Conservation (phyloP, 2,329 filamentous ascomycete species). For the Teratosphaeria pseudoeucalypti region DNA sequence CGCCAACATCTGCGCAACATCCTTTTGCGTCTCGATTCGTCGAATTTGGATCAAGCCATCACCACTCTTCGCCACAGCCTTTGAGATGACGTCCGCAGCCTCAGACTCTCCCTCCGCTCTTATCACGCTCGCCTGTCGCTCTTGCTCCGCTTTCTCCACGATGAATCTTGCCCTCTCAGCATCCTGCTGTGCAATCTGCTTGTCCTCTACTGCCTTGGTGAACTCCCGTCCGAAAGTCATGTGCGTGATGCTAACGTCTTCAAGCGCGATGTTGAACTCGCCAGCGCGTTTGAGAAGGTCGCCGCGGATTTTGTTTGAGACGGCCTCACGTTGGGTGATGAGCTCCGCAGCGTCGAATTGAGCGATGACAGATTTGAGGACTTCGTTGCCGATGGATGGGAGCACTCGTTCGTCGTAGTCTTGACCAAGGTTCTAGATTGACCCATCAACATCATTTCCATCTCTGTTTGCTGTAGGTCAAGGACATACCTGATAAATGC, state of each 20-base stretch:
- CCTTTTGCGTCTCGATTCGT: conserved; percentile 91
- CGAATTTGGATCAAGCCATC: conserved; percentile 92
- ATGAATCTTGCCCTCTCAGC: conserved; percentile 96
- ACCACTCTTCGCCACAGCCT: conserved; percentile 83
- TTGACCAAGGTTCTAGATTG: conserved; percentile 72
- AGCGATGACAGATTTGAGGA: conserved; percentile 44
- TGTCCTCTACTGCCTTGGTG: conserved; percentile 97
- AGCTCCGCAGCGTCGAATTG: conserved; percentile 50
- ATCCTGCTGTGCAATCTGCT: conserved; percentile 99
- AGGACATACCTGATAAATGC: conserved; percentile 95
- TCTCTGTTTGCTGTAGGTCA: neutral
- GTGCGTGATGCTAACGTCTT: conserved; percentile 98
- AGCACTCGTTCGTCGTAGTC: conserved; percentile 75
- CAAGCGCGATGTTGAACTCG: conserved; percentile 98
- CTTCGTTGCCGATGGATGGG: conserved; percentile 46
- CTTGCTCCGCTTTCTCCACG: conserved; percentile 97
- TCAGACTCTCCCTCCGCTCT: conserved; percentile 96
- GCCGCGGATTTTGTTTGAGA: conserved; percentile 83
- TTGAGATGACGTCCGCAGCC: conserved; percentile 88
- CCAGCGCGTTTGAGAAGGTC: conserved; percentile 86
- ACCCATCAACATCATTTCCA: neutral
- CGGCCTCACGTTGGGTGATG: conserved; percentile 96
- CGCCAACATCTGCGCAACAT: conserved; percentile 85
- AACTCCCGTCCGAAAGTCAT: conserved; percentile 99
- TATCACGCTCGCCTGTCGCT: conserved; percentile 97